phyloP scores from a whole-genome alignment of 202 grass and related monocot species.

The Dendrocalamus latiflorus region DNA sequence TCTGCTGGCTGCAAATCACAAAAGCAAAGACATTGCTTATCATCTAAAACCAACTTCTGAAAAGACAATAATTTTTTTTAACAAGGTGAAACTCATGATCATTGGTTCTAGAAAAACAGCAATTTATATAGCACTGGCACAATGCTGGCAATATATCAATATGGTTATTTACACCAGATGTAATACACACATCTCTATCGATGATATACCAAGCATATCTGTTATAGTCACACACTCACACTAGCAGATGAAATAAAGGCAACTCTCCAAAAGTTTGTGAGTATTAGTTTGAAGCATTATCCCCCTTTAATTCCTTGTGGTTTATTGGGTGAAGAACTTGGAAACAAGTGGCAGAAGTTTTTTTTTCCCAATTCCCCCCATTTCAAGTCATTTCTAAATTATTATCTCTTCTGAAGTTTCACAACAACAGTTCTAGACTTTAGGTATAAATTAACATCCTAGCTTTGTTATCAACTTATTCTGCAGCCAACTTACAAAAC shows the following conservation, averaged over 20 bases:
- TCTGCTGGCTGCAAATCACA: constrained; percentile 76
- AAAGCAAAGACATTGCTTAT: constrained; percentile 28
- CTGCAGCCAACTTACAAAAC: constrained; percentile 7
- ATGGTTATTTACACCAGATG: constrained; percentile 9
- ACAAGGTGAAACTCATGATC: neutral
- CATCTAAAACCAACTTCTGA: constrained; percentile 1
- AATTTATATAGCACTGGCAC: neutral
- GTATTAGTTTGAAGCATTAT: neutral
- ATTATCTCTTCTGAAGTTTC: neutral
- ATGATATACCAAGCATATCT: neutral
- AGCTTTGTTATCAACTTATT: neutral
- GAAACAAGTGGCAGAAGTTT: neutral
- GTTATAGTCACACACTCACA: neutral
- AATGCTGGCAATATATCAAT: constrained; percentile 3
- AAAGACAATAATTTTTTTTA: neutral
- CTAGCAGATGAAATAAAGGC: neutral
- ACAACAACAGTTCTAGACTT: neutral
- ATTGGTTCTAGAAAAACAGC: neutral
- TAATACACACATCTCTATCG: neutral
- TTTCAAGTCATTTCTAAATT: constrained; percentile 6
- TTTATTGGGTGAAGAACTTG: neutral
- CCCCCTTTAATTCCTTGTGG: neutral
- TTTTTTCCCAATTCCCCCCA: neutral
- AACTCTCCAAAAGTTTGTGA: neutral
- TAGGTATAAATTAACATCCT: neutral